A percentile compares a stretch with the other conserved stretches of the same genome.
Conservation (phyloP, 257 asterid species). For the Oldenlandia corymbosa region DNA sequence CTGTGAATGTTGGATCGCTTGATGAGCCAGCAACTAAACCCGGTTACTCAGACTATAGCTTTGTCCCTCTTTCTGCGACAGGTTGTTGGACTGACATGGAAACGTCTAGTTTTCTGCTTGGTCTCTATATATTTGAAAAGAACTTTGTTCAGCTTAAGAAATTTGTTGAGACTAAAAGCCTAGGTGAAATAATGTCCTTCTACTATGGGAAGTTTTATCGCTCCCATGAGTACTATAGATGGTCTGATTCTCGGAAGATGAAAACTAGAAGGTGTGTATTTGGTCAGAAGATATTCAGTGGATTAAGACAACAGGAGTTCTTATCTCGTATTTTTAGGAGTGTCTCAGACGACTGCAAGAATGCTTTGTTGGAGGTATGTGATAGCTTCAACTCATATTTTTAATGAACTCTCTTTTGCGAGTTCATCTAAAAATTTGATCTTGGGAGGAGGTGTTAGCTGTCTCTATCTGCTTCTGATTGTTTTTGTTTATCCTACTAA, state of each 20-base stretch:
- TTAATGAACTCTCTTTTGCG: background rate
- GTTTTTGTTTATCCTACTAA: background rate
- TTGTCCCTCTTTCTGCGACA: constrained; percentile 43
- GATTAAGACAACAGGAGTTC: constrained; percentile 68
- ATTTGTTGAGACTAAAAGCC: constrained; percentile 44
- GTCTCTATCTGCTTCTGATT: background rate
- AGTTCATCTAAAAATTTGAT: background rate
- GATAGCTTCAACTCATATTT: background rate
- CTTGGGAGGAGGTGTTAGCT: background rate
- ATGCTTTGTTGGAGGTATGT: constrained; percentile 46
- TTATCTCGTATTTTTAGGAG: constrained; percentile 42
- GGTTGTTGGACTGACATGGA: constrained; percentile 49
- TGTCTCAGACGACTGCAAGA: constrained; percentile 43
- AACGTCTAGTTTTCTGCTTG: constrained; percentile 48
- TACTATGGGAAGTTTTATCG: constrained; percentile 59
- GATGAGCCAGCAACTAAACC: constrained; percentile 3
- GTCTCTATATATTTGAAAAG: constrained; percentile 59
- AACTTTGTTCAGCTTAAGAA: constrained; percentile 45
- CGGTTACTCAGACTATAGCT: constrained; percentile 4
- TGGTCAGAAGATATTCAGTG: constrained; percentile 65
- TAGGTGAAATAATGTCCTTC: constrained; percentile 45
- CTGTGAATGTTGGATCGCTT: constrained; percentile 14
- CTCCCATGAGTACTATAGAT: constrained; percentile 46
- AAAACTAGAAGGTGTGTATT: constrained; percentile 43
- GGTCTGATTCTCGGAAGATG: constrained; percentile 53